Evolutionary conservation across 257 asterid genomes (phyloP), one percentile per base, ranked within the genome.

Genomic region (Anisodus acutangulus): DNA sequence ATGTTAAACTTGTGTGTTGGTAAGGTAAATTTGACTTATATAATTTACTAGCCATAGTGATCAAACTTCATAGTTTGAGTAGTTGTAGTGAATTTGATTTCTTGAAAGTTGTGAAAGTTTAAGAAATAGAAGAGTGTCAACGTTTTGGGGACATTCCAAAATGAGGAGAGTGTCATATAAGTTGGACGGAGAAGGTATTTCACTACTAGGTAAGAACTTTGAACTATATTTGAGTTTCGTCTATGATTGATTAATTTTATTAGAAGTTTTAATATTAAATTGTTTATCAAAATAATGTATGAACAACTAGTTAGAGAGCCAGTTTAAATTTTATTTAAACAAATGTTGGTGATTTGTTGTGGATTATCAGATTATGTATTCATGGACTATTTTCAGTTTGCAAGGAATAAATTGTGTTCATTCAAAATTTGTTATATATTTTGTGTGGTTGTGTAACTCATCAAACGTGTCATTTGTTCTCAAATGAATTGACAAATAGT

Each of bases 1-100:
- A 43, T 71, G 79, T 71, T 71, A 22, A 43, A 72, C 10, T 72
- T n/a, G 80, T 9, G n/a, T 72, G 39, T n/a, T 72, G 59, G 11
- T n/a, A 53, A 4, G 59, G 58, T 45, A 19, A 45, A 71, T n/a
- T n/a, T 71, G 35, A 9, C 79, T 22, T 22, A 45, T 41, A 4
- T 2, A 4, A 4, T n/a, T 71, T 43, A 71, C 19, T 47, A 72
- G 60, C 17, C 9, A 11, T 47, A 19, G 41, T 71, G 59, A n/a
- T 72, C 58, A 10, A 22, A 45, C 31, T 47, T n/a, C 10, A 72
- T 19, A 2, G 3, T 72, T 19, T 74, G 10, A n/a, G 41, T 74
- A 49, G 11, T 47, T 72, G 47, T 26, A 5, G 55, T 67, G 39
- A 71, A n/a, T 45, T 71, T 71, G 79, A 11, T 4, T 5, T 71